Percentiles rank a stretch among this genome's conserved stretches.
These are phyloP conservation scores for Cutaneotrichosporon sp. DNA, from an alignment of 1,284 basidiomycete genomes.

Conservation along the genomic window DNA sequence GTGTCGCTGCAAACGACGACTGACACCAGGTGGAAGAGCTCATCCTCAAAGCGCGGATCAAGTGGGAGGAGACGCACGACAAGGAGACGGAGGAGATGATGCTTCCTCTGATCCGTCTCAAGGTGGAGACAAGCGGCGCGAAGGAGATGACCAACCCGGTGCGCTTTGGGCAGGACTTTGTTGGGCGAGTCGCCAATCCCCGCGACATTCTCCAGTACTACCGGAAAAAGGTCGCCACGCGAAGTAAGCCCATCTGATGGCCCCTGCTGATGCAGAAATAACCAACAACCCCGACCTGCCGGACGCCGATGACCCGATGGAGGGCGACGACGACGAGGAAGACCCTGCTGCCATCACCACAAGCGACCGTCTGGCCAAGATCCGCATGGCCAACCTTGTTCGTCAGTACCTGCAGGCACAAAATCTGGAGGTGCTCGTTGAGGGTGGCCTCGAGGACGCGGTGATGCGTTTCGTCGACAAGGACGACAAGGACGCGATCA, in stretches of 20 bases:
- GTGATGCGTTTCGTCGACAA: constrained; percentile 92
- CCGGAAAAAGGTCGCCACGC: constrained; percentile 63
- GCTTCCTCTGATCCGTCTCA: constrained; percentile 84
- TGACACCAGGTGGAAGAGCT: constrained; percentile 65
- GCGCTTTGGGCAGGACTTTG: constrained; percentile 93
- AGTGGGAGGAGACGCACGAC: constrained; percentile 75
- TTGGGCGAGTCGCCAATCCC: constrained; percentile 86
- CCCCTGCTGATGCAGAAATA: constrained; percentile 24
- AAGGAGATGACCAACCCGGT: constrained; percentile 90
- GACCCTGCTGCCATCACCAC: constrained; percentile 53
- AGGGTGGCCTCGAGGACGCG: constrained; percentile 80
- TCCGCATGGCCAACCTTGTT: constrained; percentile 59
- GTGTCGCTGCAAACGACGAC: constrained; percentile 21
- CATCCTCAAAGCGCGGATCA: constrained; percentile 66
- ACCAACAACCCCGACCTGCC: constrained; percentile 45
- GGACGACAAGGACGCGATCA: constrained; percentile 86
- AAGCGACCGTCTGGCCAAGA: constrained; percentile 42
- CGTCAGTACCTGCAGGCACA: constrained; percentile 83
- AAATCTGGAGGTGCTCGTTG: constrained; percentile 77
- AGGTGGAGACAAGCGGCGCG: constrained; percentile 84
- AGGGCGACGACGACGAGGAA: constrained; percentile 62
- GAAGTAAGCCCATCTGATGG: constrained; percentile 25
- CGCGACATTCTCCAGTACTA: constrained; percentile 88
- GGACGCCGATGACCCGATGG: constrained; percentile 62
- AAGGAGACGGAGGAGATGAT: constrained; percentile 56